Conservation (phyloP, 2,329 filamentous ascomycete species). For the Amauroascus verrucosus region DNA sequence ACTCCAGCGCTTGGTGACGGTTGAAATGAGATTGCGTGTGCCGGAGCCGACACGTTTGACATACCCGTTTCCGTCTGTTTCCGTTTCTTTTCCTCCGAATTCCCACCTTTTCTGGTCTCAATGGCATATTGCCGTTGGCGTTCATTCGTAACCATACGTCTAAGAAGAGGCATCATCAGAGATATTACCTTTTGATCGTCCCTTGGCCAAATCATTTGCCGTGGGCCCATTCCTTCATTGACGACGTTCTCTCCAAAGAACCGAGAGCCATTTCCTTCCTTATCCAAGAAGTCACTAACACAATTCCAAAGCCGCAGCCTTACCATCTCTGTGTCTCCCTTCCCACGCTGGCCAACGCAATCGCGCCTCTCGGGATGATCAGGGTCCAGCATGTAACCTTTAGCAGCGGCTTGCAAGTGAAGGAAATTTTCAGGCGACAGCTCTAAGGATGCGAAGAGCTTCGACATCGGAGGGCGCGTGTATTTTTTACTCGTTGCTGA, state of each 20-base stretch:
- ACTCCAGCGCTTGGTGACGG: slow-evolving; percentile 23
- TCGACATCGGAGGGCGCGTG: slow-evolving; percentile 49
- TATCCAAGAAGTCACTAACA: slow-evolving; percentile 45
- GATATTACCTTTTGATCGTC: slow-evolving; percentile 47
- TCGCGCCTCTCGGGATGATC: slow-evolving; percentile 45
- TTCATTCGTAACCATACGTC: slow-evolving; percentile 52
- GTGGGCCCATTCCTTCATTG: slow-evolving; percentile 30
- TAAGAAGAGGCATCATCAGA: slow-evolving; percentile 47
- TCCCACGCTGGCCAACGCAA: slow-evolving; percentile 48
- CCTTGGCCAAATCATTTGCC: slow-evolving; percentile 44
- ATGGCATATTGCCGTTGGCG: slow-evolving; percentile 49
- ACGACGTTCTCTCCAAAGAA: slow-evolving; percentile 43
- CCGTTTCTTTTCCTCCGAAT: slow-evolving; percentile 30
- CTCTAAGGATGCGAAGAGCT: slow-evolving; percentile 47
- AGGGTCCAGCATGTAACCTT: slow-evolving; percentile 48
- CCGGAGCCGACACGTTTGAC: slow-evolving; percentile 18
- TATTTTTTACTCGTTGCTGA: slow-evolving; percentile 44
- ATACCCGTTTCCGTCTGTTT: slow-evolving; percentile 21
- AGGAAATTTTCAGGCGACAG: slow-evolving; percentile 48
- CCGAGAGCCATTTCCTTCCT: slow-evolving; percentile 41
- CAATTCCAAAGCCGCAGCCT: slow-evolving; percentile 48
- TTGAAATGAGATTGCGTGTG: slow-evolving; percentile 21
- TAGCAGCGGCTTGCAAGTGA: slow-evolving; percentile 46
- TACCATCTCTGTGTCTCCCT: slow-evolving; percentile 47
- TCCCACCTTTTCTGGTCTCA: slow-evolving; percentile 43